These are phyloP conservation scores for Rubia occidens DNA, from an alignment of 305 asterid species.

Conservation along the genomic window DNA sequence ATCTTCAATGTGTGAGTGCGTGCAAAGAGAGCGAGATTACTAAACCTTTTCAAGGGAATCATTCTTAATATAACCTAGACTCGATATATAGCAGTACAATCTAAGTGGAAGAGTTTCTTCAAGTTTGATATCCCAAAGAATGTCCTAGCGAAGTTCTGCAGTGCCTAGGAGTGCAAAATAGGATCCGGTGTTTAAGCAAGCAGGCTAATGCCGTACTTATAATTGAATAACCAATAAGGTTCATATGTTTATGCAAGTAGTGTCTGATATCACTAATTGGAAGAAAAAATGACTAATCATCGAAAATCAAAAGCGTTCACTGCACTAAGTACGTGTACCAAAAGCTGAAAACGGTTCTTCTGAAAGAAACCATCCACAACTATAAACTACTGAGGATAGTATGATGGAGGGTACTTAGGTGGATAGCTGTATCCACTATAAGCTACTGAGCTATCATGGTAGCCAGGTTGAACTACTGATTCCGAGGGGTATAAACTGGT, in stretches of 20 bases:
- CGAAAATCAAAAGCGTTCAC: neutral
- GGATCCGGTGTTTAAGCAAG: neutral
- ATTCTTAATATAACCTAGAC: neutral
- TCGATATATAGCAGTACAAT: no score
- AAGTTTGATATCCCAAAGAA: neutral
- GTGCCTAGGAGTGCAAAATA: neutral
- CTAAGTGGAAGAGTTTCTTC: no score
- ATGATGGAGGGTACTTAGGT: slow-evolving; percentile 43
- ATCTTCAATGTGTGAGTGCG: neutral
- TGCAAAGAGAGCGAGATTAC: neutral
- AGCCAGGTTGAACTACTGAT: slow-evolving; percentile 31
- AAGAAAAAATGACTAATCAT: neutral
- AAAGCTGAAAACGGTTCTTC: slow-evolving; percentile 8
- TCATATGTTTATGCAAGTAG: neutral
- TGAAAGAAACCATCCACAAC: slow-evolving; percentile 24
- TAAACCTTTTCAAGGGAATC: neutral
- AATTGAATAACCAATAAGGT: neutral
- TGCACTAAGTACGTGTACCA: neutral
- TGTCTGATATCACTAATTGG: neutral
- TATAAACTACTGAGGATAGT: slow-evolving; percentile 42
- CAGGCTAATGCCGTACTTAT: neutral
- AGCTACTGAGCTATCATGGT: slow-evolving; percentile 32
- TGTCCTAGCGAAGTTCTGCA: neutral
- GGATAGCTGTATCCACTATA: slow-evolving; percentile 41
- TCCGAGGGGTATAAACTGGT: slow-evolving; percentile 34